phyloP scores from a whole-genome alignment of 768 basidiomycete species.

The Tylopilus plumbeoviolaceoides region DNA sequence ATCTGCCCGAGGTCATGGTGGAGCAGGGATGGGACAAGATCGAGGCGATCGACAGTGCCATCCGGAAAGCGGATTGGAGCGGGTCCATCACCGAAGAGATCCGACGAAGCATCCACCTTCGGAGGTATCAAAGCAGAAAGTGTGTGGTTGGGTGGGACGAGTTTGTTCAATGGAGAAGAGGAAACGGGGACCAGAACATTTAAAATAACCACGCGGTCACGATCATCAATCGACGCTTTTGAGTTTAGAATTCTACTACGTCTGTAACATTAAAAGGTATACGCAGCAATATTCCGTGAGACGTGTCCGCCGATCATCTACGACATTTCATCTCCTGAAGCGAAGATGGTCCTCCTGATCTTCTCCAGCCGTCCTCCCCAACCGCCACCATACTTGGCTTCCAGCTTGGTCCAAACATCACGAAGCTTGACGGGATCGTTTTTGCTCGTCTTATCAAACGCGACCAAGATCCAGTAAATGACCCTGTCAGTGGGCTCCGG shows the following conservation, averaged over 20 bases:
- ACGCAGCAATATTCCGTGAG: neutral
- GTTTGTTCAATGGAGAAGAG: constrained; percentile 69
- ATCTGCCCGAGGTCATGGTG: constrained; percentile 87
- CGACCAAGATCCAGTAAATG: constrained; percentile 65
- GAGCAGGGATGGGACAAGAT: constrained; percentile 94
- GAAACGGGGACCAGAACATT: constrained; percentile 38
- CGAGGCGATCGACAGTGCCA: constrained; percentile 87
- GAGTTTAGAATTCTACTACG: neutral
- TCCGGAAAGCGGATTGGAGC: constrained; percentile 89
- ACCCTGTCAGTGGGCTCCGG: constrained; percentile 41
- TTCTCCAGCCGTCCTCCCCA: constrained; percentile 43
- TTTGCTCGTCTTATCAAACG: constrained; percentile 58
- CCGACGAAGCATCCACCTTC: constrained; percentile 68
- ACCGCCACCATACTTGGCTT: constrained; percentile 46
- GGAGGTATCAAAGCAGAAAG: constrained; percentile 77
- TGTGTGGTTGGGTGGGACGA: constrained; percentile 71
- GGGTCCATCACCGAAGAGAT: constrained; percentile 80
- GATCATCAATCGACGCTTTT: neutral
- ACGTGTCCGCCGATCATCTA: constrained; percentile 1
- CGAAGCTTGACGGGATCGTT: constrained; percentile 48
- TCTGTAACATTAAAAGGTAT: constrained; percentile 3
- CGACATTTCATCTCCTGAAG: neutral
- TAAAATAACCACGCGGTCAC: constrained; percentile 12
- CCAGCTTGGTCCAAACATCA: constrained; percentile 53
- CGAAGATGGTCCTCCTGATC: constrained; percentile 41